phyloP scores from a whole-genome alignment of 169 alveolate species.

The Perkinsus olseni region DNA sequence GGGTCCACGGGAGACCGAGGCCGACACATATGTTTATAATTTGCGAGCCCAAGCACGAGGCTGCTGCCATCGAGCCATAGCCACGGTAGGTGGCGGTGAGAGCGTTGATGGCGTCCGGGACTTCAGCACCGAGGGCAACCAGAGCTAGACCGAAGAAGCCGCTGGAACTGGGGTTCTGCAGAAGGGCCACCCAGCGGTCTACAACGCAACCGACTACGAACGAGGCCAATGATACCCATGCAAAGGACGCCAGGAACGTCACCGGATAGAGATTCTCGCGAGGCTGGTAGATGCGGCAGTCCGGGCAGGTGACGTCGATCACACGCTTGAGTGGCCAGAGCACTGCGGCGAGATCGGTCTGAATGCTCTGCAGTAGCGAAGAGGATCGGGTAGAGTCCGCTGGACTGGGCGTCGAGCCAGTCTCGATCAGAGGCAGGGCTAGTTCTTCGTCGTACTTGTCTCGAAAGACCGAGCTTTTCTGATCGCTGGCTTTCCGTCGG shows the following conservation, averaged over 20 bases:
- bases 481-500: neutral
- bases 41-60: neutral
- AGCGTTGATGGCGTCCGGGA: neutral
- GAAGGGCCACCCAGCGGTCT: neutral
- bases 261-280: neutral
- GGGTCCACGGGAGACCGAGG: slow-evolving; percentile 8
- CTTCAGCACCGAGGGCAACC: slow-evolving; percentile 4
- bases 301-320: slow-evolving; percentile 1
- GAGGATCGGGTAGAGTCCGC: neutral
- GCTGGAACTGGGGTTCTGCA: neutral
- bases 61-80: slow-evolving; percentile 6
- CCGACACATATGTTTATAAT: slow-evolving; percentile 8
- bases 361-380: neutral
- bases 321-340: neutral
- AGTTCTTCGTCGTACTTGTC: neutral
- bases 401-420: neutral
- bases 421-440: neutral
- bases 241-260: neutral
- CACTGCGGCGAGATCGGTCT: neutral
- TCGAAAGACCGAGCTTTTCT: neutral
- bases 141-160: neutral
- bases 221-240: neutral
- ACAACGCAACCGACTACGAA: neutral
- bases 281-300: neutral
- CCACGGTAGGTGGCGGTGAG: neutral